Percentiles rank a stretch among this genome's conserved stretches.
Evolutionary conservation across 2,329 filamentous ascomycete species (phyloP).

Genomic region (Corniculantispora saksenae): DNA sequence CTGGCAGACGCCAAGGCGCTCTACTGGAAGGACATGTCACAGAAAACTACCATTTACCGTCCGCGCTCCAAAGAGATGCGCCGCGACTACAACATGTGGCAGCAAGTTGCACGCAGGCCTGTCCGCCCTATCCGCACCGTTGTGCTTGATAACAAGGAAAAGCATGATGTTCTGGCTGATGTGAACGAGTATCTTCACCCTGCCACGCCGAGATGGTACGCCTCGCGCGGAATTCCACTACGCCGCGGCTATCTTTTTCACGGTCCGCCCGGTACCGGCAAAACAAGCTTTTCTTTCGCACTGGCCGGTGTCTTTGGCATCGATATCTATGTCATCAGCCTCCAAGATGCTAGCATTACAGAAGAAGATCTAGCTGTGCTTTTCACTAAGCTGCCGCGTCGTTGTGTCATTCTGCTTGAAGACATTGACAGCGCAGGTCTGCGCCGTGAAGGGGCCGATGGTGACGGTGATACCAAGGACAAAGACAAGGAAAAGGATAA

Average conservation of each 20-base stretch:
- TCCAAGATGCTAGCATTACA: conserved; percentile 58
- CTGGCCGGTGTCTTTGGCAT: conserved; percentile 66
- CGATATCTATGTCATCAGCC: conserved; percentile 63
- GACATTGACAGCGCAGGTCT: conserved; percentile 70
- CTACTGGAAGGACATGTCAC: conserved; percentile 53
- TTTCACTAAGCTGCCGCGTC: conserved; percentile 61
- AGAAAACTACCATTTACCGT: conserved; percentile 60
- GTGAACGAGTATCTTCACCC: conserved; percentile 79
- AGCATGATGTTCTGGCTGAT: conserved; percentile 66
- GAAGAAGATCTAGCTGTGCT: conserved; percentile 62
- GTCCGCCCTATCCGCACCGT: conserved; percentile 74
- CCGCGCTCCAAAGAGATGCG: conserved; percentile 49
- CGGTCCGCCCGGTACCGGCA: conserved; percentile 74
- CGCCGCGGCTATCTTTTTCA: conserved; percentile 77
- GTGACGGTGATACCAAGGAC: conserved; percentile 26
- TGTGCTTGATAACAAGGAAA: conserved; percentile 68
- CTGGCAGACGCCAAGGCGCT: conserved; percentile 54
- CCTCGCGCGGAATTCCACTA: conserved; percentile 73
- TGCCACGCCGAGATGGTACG: conserved; percentile 70
- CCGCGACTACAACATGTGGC: conserved; percentile 52
- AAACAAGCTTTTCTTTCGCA: conserved; percentile 67
- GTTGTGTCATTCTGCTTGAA: conserved; percentile 67
- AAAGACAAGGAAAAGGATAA: conserved; percentile 45
- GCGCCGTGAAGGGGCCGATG: conserved; percentile 36
- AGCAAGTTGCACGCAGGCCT: conserved; percentile 61